Percentiles rank a stretch among this genome's conserved stretches.
Conservation (phyloP, 495 filamentous ascomycete genomes). For the Astrocystis sublimbata region DNA sequence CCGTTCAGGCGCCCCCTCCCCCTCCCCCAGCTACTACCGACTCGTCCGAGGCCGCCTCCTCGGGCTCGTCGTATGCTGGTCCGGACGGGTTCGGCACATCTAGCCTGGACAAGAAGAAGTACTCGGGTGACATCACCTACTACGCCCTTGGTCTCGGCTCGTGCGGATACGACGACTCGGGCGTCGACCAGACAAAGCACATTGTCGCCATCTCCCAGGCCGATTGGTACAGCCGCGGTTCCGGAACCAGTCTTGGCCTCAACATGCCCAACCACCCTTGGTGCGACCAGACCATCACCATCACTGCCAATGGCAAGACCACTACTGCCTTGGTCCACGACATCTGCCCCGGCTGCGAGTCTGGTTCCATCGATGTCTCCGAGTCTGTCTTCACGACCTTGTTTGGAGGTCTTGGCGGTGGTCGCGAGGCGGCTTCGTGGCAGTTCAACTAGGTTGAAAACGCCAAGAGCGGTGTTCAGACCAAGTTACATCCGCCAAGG, state of each 20-base stretch:
- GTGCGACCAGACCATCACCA: constrained; percentile 67
- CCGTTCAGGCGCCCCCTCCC: constrained; percentile 13
- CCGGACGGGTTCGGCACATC: constrained; percentile 20
- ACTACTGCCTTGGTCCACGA: constrained; percentile 61
- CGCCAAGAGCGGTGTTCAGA: not conserved
- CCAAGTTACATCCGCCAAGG: not conserved
- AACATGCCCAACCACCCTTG: constrained; percentile 56
- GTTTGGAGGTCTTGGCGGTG: constrained; percentile 38
- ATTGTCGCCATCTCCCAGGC: constrained; percentile 45
- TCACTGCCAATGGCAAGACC: constrained; percentile 58
- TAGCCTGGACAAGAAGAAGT: constrained; percentile 16
- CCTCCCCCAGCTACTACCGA: constrained; percentile 20
- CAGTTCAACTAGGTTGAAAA: constrained; percentile 37
- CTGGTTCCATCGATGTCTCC: constrained; percentile 49
- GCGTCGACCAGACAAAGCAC: constrained; percentile 40
- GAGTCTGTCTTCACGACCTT: constrained; percentile 45
- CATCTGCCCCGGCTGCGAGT: constrained; percentile 70
- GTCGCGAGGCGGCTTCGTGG: constrained; percentile 42
- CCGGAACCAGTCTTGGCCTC: constrained; percentile 42
- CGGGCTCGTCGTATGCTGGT: constrained; percentile 19
- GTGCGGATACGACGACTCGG: constrained; percentile 46
- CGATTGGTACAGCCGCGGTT: constrained; percentile 50
- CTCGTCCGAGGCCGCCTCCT: constrained; percentile 13
- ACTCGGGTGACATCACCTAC: constrained; percentile 49
- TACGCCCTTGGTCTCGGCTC: constrained; percentile 47